A percentile compares a stretch with the other conserved stretches of the same genome.
Conservation (phyloP, 306 rosid genomes). For the Amphicarpaea edgeworthii region DNA sequence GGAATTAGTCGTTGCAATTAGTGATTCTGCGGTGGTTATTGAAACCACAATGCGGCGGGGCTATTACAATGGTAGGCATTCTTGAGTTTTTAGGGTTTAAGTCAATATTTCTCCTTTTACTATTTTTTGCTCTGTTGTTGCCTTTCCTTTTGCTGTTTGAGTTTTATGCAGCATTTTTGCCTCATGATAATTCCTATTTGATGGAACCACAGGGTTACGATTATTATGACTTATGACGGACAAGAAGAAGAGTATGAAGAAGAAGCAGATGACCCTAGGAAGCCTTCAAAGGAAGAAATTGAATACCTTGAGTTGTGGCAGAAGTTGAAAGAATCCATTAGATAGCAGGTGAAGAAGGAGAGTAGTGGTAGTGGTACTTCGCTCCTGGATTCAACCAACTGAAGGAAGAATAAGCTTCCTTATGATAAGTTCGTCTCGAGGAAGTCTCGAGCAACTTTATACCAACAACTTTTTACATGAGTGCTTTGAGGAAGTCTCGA, state of each 20-base stretch:
- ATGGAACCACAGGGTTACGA: constrained; percentile 51
- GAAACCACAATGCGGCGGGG: constrained; percentile 66
- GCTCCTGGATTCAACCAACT: constrained; percentile 43
- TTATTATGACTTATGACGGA: constrained; percentile 58
- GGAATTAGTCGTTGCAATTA: constrained; percentile 21
- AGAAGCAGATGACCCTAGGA: constrained; percentile 48
- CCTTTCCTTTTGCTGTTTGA: not conserved
- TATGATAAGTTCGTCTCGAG: constrained; percentile 80
- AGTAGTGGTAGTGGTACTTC: constrained; percentile 44
- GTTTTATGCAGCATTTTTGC: not conserved
- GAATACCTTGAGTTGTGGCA: constrained; percentile 79
- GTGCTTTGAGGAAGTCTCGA: constrained; percentile 28
- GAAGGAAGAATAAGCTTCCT: constrained; percentile 68
- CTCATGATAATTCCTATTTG: not conserved
- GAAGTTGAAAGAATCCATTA: constrained; percentile 66
- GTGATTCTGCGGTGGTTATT: constrained; percentile 25
- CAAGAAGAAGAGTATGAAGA: constrained; percentile 55
- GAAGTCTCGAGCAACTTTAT: constrained; percentile 32
- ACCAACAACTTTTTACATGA: constrained; percentile 2
- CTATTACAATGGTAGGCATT: constrained; percentile 57
- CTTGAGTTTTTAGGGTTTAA: constrained; percentile 4
- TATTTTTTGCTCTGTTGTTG: not conserved
- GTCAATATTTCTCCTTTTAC: not conserved
- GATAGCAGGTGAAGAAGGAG: constrained; percentile 69
- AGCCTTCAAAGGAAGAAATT: constrained; percentile 70